Evolutionary conservation across 208 protist genomes (phyloP).

Genomic region (Leishmania arabica): DNA sequence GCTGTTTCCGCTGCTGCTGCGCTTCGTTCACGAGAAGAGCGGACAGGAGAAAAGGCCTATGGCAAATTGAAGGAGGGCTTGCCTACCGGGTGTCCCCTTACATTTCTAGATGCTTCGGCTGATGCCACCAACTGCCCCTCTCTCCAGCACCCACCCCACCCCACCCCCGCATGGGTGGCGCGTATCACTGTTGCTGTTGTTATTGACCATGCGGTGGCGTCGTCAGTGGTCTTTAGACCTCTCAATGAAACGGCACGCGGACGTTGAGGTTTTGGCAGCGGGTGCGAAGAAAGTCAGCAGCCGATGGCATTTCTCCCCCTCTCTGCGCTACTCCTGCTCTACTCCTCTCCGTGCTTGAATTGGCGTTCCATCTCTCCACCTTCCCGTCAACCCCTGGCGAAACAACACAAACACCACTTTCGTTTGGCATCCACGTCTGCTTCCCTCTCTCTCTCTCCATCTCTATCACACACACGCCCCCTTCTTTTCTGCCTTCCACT

Average conservation of each 20-base stretch:
- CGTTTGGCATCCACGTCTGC: neutral
- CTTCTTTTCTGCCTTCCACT: too few relatives aligned
- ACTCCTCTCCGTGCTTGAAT: neutral
- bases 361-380: neutral
- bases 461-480: too few relatives aligned
- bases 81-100: neutral
- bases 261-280: neutral
- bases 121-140: neutral
- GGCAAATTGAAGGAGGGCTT: neutral
- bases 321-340: neutral
- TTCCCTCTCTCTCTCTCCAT: neutral
- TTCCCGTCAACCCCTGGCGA: neutral
- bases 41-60: neutral
- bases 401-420: neutral
- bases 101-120: neutral
- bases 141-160: too few relatives aligned
- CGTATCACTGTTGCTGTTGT: neutral
- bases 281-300: neutral
- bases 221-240: neutral
- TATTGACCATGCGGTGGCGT: neutral
- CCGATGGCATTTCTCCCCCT: neutral
- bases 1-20: neutral
- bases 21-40: neutral
- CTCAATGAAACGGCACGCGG: neutral
- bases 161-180: too few relatives aligned